Evolutionary conservation across 2,329 filamentous ascomycete species (phyloP).

Genomic region (Lecanicillium sp.): DNA sequence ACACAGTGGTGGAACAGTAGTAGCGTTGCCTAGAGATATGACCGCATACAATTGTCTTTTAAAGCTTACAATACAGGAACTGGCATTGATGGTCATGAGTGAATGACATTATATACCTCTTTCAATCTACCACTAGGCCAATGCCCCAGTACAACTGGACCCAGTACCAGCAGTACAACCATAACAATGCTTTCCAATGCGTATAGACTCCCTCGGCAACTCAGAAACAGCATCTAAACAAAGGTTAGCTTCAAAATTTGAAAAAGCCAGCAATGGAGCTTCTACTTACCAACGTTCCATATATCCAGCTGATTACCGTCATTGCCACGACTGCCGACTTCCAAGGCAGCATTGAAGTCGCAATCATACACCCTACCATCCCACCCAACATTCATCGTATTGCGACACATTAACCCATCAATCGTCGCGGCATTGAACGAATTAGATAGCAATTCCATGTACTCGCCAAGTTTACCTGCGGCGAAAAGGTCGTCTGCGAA

Average conservation of each 20-base stretch:
- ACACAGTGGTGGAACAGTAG: too few relatives aligned
- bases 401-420: background rate
- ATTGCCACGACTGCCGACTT: background rate
- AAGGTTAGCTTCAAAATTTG: background rate
- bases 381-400: background rate
- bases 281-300: background rate
- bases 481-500: background rate
- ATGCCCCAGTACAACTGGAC: background rate
- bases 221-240: background rate
- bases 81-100: too few relatives aligned
- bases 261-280: background rate
- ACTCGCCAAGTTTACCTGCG: background rate
- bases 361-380: background rate
- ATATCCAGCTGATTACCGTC: background rate
- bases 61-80: too few relatives aligned
- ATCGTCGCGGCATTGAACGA: background rate
- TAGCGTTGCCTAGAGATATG: too few relatives aligned
- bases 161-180: background rate
- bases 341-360: background rate
- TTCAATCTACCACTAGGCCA: background rate
- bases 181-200: background rate
- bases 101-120: too few relatives aligned
- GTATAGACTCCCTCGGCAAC: background rate
- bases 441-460: background rate
- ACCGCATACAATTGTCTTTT: too few relatives aligned